phyloP scores from a whole-genome alignment of 768 basidiomycete genomes.

The Rhizopogon sp. region DNA sequence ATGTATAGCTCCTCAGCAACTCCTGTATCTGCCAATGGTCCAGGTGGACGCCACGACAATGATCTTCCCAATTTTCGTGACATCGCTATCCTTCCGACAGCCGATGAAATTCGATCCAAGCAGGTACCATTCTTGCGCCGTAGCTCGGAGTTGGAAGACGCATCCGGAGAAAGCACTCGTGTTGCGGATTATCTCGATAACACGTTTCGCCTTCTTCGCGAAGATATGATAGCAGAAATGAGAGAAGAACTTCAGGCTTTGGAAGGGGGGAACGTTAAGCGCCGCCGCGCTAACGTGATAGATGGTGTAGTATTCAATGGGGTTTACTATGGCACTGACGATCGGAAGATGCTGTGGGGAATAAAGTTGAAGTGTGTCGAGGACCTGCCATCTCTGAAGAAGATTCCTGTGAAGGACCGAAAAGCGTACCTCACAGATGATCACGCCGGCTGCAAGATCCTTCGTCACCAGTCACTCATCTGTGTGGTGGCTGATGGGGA shows the following conservation, averaged over 20 bases:
- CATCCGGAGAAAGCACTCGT: slow-evolving; percentile 28
- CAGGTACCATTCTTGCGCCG: slow-evolving; percentile 43
- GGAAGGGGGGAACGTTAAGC: slow-evolving; percentile 29
- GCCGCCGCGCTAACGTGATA: slow-evolving; percentile 30
- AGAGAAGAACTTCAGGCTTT: slow-evolving; percentile 44
- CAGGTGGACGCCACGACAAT: slow-evolving; percentile 62
- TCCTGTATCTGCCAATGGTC: slow-evolving; percentile 22
- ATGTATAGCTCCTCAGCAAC: slow-evolving; percentile 13
- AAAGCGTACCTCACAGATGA: slow-evolving; percentile 30
- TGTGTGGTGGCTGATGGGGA: slow-evolving; percentile 43
- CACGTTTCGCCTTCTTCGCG: slow-evolving; percentile 52
- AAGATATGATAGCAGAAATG: slow-evolving; percentile 51
- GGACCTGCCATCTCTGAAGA: slow-evolving; percentile 30
- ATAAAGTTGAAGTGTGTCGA: slow-evolving; percentile 28
- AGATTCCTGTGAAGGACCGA: slow-evolving; percentile 26
- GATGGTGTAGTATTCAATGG: slow-evolving; percentile 30
- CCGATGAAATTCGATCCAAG: slow-evolving; percentile 42
- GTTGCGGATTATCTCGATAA: slow-evolving; percentile 48
- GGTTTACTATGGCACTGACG: slow-evolving; percentile 23
- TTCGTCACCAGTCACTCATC: slow-evolving; percentile 46
- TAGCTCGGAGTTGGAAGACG: slow-evolving; percentile 34
- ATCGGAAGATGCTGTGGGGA: slow-evolving; percentile 29
- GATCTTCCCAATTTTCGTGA: slow-evolving; percentile 51
- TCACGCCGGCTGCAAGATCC: slow-evolving; percentile 18
- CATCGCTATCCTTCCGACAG: slow-evolving; percentile 53